Base-by-base conservation (phyloP, 2,329 filamentous ascomycete genomes). In the Chaetomium sp. region DNA sequence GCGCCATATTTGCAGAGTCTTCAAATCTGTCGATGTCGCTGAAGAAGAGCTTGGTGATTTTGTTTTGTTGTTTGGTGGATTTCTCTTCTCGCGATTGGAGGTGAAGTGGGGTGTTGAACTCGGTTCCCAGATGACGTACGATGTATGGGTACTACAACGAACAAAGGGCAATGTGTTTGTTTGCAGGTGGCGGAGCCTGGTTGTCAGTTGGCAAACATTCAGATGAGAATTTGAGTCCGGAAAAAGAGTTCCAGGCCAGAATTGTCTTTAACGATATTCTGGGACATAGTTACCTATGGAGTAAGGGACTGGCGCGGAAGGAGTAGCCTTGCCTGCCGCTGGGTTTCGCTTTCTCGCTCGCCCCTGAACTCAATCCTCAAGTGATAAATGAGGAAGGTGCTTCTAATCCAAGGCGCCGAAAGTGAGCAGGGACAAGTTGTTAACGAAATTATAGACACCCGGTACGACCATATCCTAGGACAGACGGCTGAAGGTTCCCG, bases 1-100 rank as follows among this genome's bases (percentile, higher is more conserved):
- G 69, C 5, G 71, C 53, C 72, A 73, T 73, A 9, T 55, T 65
- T 42, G 27, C 7, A 2, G n/a, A 23, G 13, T 35, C 10, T 49
- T 55, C 33, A 35, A 7, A 19, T 4, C 31, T 21, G 47, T 23
- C 13, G n/a, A 4, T 53, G 2, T 21, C 4, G 38, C 10, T 54
- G 19, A 9, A 23, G 23, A 7, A 31, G 50, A 35, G 23, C 13
- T 42, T 27, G 23, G 12, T 56, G 29, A 21, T 47, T 45, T 57
- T n/a, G n/a, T n/a, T 53, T 60, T 53, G 45, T 25, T 53, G 47
- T 38, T 53, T 51, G 19, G 29, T 38, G 47, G 23, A 53, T 2
- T 42, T 42, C 33, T 19, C 19, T 21, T 42, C 25, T 21, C 9
- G 16, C 29, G 31, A 23, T 56, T 27, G 55, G 31, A 57, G 23